A percentile compares a stretch with the other conserved stretches of the same genome.
Evolutionary conservation across 495 filamentous ascomycete species (phyloP).

Genomic region (Neurospora cerealis): DNA sequence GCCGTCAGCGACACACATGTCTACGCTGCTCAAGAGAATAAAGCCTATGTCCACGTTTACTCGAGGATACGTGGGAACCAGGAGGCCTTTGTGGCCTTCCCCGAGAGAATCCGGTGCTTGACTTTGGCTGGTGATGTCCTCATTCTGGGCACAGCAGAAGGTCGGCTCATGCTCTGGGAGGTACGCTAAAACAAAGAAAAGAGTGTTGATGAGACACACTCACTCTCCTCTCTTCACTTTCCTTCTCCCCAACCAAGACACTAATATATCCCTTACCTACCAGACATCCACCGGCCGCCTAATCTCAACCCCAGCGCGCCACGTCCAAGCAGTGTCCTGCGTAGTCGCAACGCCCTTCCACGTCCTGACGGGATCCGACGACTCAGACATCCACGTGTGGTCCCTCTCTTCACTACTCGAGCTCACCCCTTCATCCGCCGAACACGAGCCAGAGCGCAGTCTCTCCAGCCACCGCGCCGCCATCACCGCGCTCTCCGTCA

Average conservation of each 20-base stretch:
- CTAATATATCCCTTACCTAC: background rate
- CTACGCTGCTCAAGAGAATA: constrained; percentile 82
- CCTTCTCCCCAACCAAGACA: background rate
- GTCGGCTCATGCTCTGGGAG: constrained; percentile 88
- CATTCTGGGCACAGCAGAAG: constrained; percentile 75
- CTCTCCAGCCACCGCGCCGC: constrained; percentile 73
- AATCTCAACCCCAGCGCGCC: constrained; percentile 75
- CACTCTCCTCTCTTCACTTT: background rate
- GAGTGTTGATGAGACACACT: background rate
- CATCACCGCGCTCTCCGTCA: constrained; percentile 59
- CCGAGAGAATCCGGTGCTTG: constrained; percentile 71
- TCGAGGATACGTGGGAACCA: constrained; percentile 71
- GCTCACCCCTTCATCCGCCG: constrained; percentile 36
- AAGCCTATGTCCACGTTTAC: constrained; percentile 88
- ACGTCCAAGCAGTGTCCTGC: constrained; percentile 76
- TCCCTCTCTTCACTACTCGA: constrained; percentile 62
- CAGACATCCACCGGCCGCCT: constrained; percentile 79
- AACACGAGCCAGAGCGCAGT: constrained; percentile 51
- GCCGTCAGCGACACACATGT: constrained; percentile 76
- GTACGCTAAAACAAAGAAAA: constrained; percentile 32
- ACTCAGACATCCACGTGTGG: constrained; percentile 88
- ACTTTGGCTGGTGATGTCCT: constrained; percentile 55
- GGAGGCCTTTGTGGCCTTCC: constrained; percentile 77
- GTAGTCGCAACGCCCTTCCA: constrained; percentile 66
- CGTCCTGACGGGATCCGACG: constrained; percentile 76